These are phyloP conservation scores for Mortierella sp. DNA, from an alignment of 371 early-diverging fungal genomes.

Conservation along the genomic window DNA sequence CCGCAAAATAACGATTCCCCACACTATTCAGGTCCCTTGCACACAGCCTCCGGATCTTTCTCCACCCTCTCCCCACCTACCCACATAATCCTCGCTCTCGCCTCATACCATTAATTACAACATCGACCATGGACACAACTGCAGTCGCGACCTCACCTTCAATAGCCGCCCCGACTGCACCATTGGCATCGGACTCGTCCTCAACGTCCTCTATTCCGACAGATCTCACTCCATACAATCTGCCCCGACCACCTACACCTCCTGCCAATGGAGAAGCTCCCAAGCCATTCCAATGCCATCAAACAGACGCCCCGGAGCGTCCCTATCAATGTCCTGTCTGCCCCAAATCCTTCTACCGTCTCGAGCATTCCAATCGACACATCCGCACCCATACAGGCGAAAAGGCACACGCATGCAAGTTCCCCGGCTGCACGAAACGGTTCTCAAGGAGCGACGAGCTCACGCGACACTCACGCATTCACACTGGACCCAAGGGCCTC, in stretches of 20 bases:
- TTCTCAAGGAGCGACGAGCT: slow-evolving; percentile 93
- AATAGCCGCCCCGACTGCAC: background rate
- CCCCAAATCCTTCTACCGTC: slow-evolving; percentile 81
- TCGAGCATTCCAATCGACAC: slow-evolving; percentile 86
- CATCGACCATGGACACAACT: slow-evolving; percentile 10
- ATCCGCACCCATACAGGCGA: slow-evolving; percentile 93
- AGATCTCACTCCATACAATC: slow-evolving; percentile 28
- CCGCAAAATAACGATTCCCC: slow-evolving; percentile 23
- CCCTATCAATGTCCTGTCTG: slow-evolving; percentile 83
- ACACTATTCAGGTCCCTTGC: slow-evolving; percentile 15
- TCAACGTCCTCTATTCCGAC: slow-evolving; percentile 11
- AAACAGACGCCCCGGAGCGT: slow-evolving; percentile 66
- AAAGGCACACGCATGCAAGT: slow-evolving; percentile 83
- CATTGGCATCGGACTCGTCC: slow-evolving; percentile 8
- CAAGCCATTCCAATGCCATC: slow-evolving; percentile 56
- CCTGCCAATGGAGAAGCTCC: slow-evolving; percentile 37
- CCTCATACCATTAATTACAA: background rate
- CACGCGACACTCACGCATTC: slow-evolving; percentile 80
- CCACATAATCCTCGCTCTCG: background rate
- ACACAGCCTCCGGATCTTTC: slow-evolving; percentile 30
- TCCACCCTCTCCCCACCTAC: background rate
- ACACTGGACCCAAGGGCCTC: slow-evolving; percentile 56
- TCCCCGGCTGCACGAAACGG: slow-evolving; percentile 80
- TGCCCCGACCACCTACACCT: slow-evolving; percentile 41
- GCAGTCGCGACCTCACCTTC: background rate